phyloP scores from a whole-genome alignment of 345 rosid genomes.

The Gossypioides kirkii region DNA sequence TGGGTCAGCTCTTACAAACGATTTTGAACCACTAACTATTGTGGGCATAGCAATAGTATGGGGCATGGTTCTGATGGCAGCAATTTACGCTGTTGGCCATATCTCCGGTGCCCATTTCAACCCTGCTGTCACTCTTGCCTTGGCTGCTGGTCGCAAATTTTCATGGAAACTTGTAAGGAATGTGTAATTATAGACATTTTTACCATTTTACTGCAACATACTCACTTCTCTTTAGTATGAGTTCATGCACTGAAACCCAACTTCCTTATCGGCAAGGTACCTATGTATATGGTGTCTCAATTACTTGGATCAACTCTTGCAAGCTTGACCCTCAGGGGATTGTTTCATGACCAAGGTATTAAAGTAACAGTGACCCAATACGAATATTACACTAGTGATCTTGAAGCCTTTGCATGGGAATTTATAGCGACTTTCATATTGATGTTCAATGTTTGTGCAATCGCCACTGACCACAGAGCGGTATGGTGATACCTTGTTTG shows the following conservation, averaged over 20 bases:
- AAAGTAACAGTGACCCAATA: conserved; percentile 27
- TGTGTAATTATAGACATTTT: not conserved
- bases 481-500: conserved; percentile 21
- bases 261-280: conserved; percentile 25
- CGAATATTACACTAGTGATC: conserved; percentile 31
- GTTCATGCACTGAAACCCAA: not conserved
- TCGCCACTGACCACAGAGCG: conserved; percentile 44
- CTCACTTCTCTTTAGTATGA: not conserved
- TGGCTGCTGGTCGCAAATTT: conserved; percentile 30
- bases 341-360: conserved; percentile 29
- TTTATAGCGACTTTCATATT: conserved; percentile 38
- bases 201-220: not conserved
- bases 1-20: conserved; percentile 31
- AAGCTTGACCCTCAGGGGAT: conserved; percentile 29
- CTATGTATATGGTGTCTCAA: conserved; percentile 35
- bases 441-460: conserved; percentile 33
- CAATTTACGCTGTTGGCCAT: conserved; percentile 40
- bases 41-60: conserved; percentile 42
- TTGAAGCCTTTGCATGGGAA: conserved; percentile 51
- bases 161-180: conserved; percentile 39
- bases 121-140: conserved; percentile 45
- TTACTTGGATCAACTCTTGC: conserved; percentile 39
- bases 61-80: conserved; percentile 43
- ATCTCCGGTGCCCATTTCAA: conserved; percentile 55
- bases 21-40: conserved; percentile 27